phyloP scores from a whole-genome alignment of 1,284 basidiomycete genomes.

The Trichosporon ovoides region DNA sequence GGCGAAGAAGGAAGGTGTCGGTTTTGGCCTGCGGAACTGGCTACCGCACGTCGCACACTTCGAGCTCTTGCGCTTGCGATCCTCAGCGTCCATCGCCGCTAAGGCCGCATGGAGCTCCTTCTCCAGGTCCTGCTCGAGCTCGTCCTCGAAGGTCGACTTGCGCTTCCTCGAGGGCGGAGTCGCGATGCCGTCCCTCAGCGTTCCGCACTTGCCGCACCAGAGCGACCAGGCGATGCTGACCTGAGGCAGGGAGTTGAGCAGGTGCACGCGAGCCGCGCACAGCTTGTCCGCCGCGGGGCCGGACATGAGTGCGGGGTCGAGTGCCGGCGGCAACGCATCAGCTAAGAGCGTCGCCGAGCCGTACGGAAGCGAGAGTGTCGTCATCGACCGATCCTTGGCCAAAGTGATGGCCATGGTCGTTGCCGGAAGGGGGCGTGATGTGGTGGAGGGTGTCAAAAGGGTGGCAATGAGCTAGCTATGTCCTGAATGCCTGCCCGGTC shows the following conservation, averaged over 20 bases:
- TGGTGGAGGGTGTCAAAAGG: constrained; percentile 5
- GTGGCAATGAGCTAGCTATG: constrained; percentile 5
- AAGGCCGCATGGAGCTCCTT: not conserved
- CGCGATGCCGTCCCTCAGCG: constrained; percentile 29
- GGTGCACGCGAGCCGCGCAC: constrained; percentile 16
- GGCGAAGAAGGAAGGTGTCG: constrained; percentile 8
- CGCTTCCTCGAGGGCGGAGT: constrained; percentile 2
- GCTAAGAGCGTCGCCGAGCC: not conserved
- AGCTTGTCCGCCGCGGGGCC: constrained; percentile 11
- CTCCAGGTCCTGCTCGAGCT: constrained; percentile 12
- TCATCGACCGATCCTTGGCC: constrained; percentile 1
- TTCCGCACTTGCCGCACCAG: constrained; percentile 27
- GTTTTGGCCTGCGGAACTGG: constrained; percentile 10
- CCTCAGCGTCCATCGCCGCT: not conserved
- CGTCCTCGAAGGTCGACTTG: constrained; percentile 7
- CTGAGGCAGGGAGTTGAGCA: constrained; percentile 11
- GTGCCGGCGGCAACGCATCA: constrained; percentile 12
- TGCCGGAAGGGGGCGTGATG: not conserved
- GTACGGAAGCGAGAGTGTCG: constrained; percentile 1
- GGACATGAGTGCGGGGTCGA: constrained; percentile 12
- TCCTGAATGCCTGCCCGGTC: constrained; percentile 2
- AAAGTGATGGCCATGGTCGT: constrained; percentile 5
- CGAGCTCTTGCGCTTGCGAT: constrained; percentile 5
- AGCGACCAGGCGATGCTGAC: constrained; percentile 31
- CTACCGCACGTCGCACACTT: constrained; percentile 12